Evolutionary conservation across 2,329 filamentous ascomycete genomes (phyloP).

Genomic region (Hansfordia pulvinata): DNA sequence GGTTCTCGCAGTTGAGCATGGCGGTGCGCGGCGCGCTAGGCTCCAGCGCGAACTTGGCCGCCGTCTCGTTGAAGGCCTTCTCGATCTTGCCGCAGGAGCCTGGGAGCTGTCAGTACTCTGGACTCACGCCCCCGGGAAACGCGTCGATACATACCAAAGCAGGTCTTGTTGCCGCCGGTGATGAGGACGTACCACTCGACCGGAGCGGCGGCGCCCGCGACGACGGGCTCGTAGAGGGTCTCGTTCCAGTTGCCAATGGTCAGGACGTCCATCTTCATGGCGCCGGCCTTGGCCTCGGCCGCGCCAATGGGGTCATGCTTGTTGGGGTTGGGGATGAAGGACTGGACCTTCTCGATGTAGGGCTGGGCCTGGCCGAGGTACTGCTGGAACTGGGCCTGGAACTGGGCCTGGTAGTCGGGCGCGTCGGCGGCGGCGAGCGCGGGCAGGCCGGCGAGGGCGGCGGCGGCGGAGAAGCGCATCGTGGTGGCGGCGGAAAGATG

Average conservation of each 20-base stretch:
- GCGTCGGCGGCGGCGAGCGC: conserved; percentile 39
- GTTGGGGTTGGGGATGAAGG: conserved; percentile 35
- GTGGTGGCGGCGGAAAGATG: conserved; percentile 11
- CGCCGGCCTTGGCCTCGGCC: conserved; percentile 34
- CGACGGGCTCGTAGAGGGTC: conserved; percentile 48
- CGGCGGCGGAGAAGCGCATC: conserved; percentile 44
- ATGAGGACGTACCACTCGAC: conserved; percentile 68
- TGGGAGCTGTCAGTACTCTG: conserved; percentile 15
- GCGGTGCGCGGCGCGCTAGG: conserved; percentile 54
- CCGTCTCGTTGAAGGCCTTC: conserved; percentile 52
- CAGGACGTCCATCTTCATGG: conserved; percentile 39
- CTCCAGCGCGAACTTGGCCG: conserved; percentile 45
- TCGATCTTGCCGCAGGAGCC: conserved; percentile 54
- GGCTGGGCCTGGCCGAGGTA: conserved; percentile 47
- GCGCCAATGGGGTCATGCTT: conserved; percentile 25
- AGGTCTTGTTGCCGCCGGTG: conserved; percentile 67
- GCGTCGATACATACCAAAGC: conserved; percentile 51
- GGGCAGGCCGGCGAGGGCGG: conserved; percentile 39
- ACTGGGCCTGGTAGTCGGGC: conserved; percentile 38
- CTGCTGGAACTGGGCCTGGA: conserved; percentile 49
- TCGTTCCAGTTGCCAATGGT: conserved; percentile 60
- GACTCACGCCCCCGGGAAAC: too few relatives aligned
- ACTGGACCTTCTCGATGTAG: conserved; percentile 36
- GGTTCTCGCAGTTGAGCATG: conserved; percentile 58
- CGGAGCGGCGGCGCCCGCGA: conserved; percentile 42